Evolutionary conservation across 306 rosid species (phyloP).

Genomic region (Vigna reflexopilosa): DNA sequence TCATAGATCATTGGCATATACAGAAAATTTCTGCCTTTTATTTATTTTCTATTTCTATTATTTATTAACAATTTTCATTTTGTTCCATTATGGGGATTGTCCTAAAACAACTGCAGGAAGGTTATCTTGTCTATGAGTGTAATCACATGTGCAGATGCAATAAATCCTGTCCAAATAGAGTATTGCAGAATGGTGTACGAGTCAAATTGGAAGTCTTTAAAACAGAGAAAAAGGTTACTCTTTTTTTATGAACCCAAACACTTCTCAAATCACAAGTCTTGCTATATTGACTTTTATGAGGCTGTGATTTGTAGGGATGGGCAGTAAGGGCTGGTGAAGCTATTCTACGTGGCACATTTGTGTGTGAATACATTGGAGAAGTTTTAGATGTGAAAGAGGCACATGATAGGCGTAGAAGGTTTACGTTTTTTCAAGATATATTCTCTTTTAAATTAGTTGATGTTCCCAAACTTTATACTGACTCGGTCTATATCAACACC

Average conservation of each 20-base stretch:
- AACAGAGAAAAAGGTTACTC: conserved; percentile 78
- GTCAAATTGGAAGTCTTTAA: conserved; percentile 87
- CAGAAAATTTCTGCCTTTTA: neutral
- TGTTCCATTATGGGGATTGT: conserved; percentile 34
- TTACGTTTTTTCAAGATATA: conserved; percentile 40
- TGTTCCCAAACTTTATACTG: conserved; percentile 32
- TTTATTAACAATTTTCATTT: conserved; percentile 33
- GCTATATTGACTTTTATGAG: conserved; percentile 43
- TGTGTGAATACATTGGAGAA: conserved; percentile 94
- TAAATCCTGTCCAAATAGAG: conserved; percentile 81
- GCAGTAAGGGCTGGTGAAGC: conserved; percentile 90
- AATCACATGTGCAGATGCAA: conserved; percentile 86
- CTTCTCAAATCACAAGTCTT: conserved; percentile 34
- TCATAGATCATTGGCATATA: conserved; percentile 12
- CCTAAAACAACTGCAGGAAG: conserved; percentile 73
- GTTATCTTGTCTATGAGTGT: conserved; percentile 97
- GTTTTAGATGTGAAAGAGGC: conserved; percentile 81
- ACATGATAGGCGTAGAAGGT: conserved; percentile 72
- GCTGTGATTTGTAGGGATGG: conserved; percentile 76
- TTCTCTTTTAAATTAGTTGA: conserved; percentile 29
- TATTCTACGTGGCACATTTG: conserved; percentile 89
- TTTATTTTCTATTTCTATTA: conserved; percentile 22
- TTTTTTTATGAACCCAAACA: conserved; percentile 27
- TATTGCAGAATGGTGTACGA: conserved; percentile 92
- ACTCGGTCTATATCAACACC: conserved; percentile 45